Base-by-base conservation (phyloP, 129 eudicot genomes). In the Glebionis coronaria region DNA sequence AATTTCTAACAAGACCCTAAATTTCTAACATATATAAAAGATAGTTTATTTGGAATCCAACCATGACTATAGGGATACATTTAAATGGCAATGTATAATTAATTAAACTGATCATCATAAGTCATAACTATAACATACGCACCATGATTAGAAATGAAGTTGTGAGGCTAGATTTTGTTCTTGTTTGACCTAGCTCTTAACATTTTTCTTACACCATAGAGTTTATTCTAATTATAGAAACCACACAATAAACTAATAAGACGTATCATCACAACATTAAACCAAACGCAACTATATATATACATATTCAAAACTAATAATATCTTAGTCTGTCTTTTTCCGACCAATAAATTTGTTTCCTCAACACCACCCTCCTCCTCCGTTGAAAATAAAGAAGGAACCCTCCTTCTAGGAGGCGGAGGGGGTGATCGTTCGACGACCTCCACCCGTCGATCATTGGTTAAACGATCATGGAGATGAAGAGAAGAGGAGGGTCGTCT, bases 381-480 rank as follows among this genome's bases (percentile, higher is more conserved):
- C 74, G 70, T 27, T 27, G 12, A 65, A 40, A 5, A 46, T 40
- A 47, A 21, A 46, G 73, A 58, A 74, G 62, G 68, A 35, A 60
- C 16, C 16, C 49, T 23, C 71, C 69, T 51, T 75, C 68, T 57
- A 76, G 80, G 75, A 76, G 80, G 75, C 80, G 80, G 75, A 68
- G 80, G 69, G 50, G 79, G 67, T 54, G 68, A 50, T 56, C 45
- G 2, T 63, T 29, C 68, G 59, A 61, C 79, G 46, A 42, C 13
- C 6, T 35, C 42, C 42, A 35, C 60, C 29, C n/a, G 38, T 55
- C 65, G 46, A 31, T 47, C 21, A 56, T 10, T 47, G 45, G 28
- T 70, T 9, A 31, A 29, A 15, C 21, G 69, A 67, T 44, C 56
- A 84, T 84, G 95, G 91, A 91, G 72, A 71, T 61, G 74, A 79